Conservation (phyloP, 2,329 filamentous ascomycete genomes). For the Calonectria henricotiae region DNA sequence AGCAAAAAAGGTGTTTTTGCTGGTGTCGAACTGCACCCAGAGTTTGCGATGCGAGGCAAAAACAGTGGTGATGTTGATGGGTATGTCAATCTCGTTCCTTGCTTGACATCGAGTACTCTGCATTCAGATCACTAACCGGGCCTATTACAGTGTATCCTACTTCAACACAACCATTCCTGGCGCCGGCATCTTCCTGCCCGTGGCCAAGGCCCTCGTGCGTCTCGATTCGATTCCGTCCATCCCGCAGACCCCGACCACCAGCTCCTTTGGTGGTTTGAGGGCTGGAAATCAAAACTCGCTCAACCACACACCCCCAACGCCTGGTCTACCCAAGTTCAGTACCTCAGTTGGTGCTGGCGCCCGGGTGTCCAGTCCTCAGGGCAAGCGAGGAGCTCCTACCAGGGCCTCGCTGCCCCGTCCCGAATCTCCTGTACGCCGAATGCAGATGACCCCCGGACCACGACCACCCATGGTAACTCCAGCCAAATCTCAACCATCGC, state of each 20-base stretch:
- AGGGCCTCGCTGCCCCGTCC: conserved; percentile 88
- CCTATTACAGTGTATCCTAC: conserved; percentile 74
- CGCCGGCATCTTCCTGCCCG: conserved; percentile 93
- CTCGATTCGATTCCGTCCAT: conserved; percentile 74
- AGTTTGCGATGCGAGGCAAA: conserved; percentile 89
- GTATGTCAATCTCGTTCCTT: conserved; percentile 66
- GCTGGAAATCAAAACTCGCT: conserved; percentile 72
- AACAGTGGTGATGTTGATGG: conserved; percentile 97
- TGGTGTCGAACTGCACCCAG: conserved; percentile 88
- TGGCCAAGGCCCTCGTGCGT: conserved; percentile 83
- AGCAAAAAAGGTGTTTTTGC: conserved; percentile 95
- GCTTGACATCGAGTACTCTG: background rate
- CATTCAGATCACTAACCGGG: conserved; percentile 26
- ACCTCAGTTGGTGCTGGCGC: conserved; percentile 85
- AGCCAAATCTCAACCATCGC: conserved; percentile 58
- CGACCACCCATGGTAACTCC: conserved; percentile 71
- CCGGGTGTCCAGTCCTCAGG: conserved; percentile 79
- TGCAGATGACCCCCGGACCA: conserved; percentile 75
- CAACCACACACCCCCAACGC: conserved; percentile 76
- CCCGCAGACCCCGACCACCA: conserved; percentile 80
- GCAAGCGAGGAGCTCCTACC: conserved; percentile 72
- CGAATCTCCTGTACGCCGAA: conserved; percentile 85
- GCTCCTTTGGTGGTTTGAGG: conserved; percentile 70
- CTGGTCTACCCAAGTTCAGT: conserved; percentile 84
- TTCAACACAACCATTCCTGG: conserved; percentile 85